phyloP scores from a whole-genome alignment of 1,139 yeast genomes.

The Diutina ranongensis region DNA sequence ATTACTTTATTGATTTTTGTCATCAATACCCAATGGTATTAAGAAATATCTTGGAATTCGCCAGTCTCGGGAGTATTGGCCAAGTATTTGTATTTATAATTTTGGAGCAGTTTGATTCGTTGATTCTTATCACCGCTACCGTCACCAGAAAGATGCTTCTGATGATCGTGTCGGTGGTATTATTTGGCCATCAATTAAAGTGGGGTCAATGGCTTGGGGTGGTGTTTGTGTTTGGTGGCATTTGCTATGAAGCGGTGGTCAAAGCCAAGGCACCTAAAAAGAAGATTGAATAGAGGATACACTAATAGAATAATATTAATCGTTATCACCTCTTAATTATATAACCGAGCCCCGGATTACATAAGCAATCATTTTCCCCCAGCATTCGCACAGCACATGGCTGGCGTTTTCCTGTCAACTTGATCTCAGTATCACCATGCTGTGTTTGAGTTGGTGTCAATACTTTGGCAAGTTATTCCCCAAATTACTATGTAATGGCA shows the following conservation, averaged over 20 bases:
- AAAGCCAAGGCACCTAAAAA: constrained; percentile 6
- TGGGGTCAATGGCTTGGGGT: constrained; percentile 71
- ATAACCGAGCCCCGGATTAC: too few relatives aligned
- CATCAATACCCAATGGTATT: constrained; percentile 28
- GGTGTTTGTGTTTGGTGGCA: constrained; percentile 69
- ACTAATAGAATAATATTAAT: too few relatives aligned
- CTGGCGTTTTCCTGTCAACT: too few relatives aligned
- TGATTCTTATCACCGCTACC: constrained; percentile 81
- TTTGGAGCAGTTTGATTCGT: constrained; percentile 71
- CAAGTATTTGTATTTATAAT: constrained; percentile 86
- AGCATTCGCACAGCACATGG: too few relatives aligned
- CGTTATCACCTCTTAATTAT: too few relatives aligned
- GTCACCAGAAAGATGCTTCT: constrained; percentile 95
- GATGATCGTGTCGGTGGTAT: constrained; percentile 76
- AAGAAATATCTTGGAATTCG: constrained; percentile 53
- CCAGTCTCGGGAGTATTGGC: constrained; percentile 79
- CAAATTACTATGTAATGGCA: not conserved
- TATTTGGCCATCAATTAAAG: constrained; percentile 68
- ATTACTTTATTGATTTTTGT: constrained; percentile 37
- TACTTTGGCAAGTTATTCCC: not conserved
- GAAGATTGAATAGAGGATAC: too few relatives aligned
- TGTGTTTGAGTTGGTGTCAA: not conserved
- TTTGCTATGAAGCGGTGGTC: constrained; percentile 50
- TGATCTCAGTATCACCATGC: too few relatives aligned
- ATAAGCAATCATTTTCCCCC: not conserved